Conservation (phyloP, 1,284 basidiomycete species). For the Schizophyllum commune region DNA sequence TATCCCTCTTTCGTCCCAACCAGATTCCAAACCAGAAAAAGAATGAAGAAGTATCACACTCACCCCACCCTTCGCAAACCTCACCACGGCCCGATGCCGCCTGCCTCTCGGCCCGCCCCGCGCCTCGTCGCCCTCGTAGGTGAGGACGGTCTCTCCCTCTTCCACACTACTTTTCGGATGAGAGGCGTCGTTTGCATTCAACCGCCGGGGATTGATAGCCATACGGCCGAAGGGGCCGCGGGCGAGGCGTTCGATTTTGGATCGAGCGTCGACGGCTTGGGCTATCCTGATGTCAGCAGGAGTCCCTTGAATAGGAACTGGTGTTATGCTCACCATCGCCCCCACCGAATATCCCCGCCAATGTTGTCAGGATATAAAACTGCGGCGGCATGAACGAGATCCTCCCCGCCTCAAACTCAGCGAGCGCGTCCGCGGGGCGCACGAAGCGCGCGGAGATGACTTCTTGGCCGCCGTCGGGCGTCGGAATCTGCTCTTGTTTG, state of each 20-base stretch:
- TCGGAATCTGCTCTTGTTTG: slow-evolving; percentile 51
- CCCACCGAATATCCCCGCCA: slow-evolving; percentile 36
- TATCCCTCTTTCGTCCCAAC: no score
- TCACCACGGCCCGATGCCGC: slow-evolving; percentile 45
- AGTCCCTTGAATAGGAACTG: no score
- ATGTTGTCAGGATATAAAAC: slow-evolving; percentile 56
- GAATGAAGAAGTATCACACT: no score
- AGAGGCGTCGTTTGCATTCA: slow-evolving; percentile 24
- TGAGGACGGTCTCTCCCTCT: slow-evolving; percentile 39
- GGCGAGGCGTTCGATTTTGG: slow-evolving; percentile 39
- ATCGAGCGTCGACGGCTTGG: slow-evolving; percentile 38
- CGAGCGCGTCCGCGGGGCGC: slow-evolving; percentile 42
- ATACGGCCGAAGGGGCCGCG: slow-evolving; percentile 48
- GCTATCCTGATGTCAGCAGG: no score
- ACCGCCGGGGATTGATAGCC: slow-evolving; percentile 44
- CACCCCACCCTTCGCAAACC: slow-evolving; percentile 38
- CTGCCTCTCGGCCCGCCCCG: slow-evolving; percentile 51
- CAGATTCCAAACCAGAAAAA: no score
- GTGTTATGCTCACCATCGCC: no score
- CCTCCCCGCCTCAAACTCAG: slow-evolving; percentile 38
- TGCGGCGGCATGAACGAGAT: slow-evolving; percentile 67
- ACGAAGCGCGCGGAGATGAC: slow-evolving; percentile 58
- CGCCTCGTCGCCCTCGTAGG: slow-evolving; percentile 63
- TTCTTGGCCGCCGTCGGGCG: slow-evolving; percentile 61
- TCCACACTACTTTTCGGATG: not conserved